phyloP scores from a whole-genome alignment of 148 eudicot species.

The Vaccinium macrocarpon region DNA sequence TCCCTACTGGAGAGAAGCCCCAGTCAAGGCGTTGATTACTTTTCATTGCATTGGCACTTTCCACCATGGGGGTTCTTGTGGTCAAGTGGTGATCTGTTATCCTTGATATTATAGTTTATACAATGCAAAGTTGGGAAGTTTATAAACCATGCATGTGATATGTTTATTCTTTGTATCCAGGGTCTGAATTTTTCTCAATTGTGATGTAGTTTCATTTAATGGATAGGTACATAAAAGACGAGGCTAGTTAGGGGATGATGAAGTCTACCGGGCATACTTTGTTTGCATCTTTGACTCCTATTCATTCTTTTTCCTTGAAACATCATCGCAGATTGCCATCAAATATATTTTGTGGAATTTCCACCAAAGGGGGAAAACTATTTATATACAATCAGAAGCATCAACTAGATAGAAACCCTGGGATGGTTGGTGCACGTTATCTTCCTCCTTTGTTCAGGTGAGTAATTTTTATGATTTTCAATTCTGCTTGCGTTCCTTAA shows the following conservation, averaged over 20 bases:
- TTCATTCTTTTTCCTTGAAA: constrained; percentile 43
- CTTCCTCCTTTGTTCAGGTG: constrained; percentile 89
- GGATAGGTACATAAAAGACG: constrained; percentile 52
- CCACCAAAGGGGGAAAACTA: constrained; percentile 36
- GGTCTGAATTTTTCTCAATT: background rate
- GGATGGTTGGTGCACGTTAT: constrained; percentile 67
- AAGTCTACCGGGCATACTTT: constrained; percentile 68
- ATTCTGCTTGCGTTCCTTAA: background rate
- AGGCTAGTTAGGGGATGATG: constrained; percentile 63
- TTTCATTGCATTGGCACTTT: background rate
- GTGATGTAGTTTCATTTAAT: constrained; percentile 39
- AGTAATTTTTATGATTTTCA: constrained; percentile 10
- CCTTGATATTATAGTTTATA: background rate
- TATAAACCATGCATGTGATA: background rate
- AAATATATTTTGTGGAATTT: constrained; percentile 20
- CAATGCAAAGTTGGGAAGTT: background rate
- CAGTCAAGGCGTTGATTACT: background rate
- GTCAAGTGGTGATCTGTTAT: background rate
- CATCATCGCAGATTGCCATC: constrained; percentile 40
- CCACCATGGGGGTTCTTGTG: background rate
- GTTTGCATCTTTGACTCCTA: constrained; percentile 65
- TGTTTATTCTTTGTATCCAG: background rate
- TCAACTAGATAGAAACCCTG: constrained; percentile 26
- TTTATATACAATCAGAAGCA: constrained; percentile 31
- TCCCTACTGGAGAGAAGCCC: background rate